phyloP scores from a whole-genome alignment of 2,329 filamentous ascomycete species.

The Trichoderma sp. region DNA sequence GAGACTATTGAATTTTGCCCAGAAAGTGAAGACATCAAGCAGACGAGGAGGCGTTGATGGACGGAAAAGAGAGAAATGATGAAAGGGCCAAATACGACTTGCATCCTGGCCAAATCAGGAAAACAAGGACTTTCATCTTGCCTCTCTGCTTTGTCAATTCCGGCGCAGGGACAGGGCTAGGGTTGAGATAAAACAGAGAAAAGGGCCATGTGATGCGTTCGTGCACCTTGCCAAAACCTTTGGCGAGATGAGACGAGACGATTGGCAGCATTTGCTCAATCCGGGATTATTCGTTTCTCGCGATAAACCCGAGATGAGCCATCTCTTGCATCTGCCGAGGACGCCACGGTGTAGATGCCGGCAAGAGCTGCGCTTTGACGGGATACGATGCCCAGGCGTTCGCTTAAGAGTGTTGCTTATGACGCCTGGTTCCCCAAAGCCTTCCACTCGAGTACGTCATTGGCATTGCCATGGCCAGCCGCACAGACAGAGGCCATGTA shows the following conservation, averaged over 20 bases:
- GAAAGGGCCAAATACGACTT: background rate
- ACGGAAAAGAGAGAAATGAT: background rate
- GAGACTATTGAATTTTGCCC: background rate
- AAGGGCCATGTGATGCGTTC: constrained; percentile 14
- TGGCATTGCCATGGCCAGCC: background rate
- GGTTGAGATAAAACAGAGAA: background rate
- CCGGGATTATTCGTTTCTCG: background rate
- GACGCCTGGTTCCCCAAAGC: background rate
- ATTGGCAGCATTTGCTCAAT: background rate
- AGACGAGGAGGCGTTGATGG: background rate
- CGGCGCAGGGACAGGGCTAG: background rate
- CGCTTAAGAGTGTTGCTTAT: background rate
- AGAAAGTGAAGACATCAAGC: background rate
- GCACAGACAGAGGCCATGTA: background rate
- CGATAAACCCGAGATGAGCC: background rate
- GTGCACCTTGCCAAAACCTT: background rate
- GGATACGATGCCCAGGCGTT: background rate
- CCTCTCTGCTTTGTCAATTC: background rate
- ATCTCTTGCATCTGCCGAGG: background rate
- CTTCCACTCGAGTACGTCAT: background rate
- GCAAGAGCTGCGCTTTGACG: background rate
- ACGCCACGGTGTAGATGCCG: background rate
- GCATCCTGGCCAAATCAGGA: background rate
- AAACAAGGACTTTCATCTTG: background rate
- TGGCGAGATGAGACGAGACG: constrained; percentile 7